Evolutionary conservation across 2,329 filamentous ascomycete genomes (phyloP), one percentile per base, ranked within the genome.

Genomic region (Clonostachys solani): DNA sequence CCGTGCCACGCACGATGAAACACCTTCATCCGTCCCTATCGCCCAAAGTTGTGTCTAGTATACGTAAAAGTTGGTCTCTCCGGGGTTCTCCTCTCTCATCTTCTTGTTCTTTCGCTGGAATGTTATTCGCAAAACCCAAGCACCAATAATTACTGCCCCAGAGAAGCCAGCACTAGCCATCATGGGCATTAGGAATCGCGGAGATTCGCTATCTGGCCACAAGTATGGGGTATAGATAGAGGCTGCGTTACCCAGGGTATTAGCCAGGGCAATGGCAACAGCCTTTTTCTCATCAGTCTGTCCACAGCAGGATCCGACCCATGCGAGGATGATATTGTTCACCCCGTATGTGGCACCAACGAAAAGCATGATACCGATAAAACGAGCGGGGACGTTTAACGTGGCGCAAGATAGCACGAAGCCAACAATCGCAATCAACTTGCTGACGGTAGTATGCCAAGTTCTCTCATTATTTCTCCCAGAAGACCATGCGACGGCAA

Each of bases 231-330:
- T 69, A 60, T 65, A 72, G 23, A 72, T 63, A 47, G 68, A 69
- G 1, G 60, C 63, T 0, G 60, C 62, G 46, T 67, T 68, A 12
- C 62, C 64, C 12, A 68, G 52, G 1, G 64, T 65, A 34, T 68
- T 72, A 16, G 71, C 67, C 29, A 72, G 62, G 15, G 62, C 61
- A 4, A 71, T 52, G 3, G 61, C 57, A 9, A 62, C 60, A 2
- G 69, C 67, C 49, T 70, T 71, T 56, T 71, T 71, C 53, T 72
- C 68, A 9, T 61, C 64, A 0, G 66, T 71, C 46, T 71, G 68
- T 1, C 64, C 65, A 29, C 67, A 64, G 1, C 64, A 68, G 4
- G 58, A 57, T 1, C 56, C 59, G 0, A 67, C 65, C 68, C 67
- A 72, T 8, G 66, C 66, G 6, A 70, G 56, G 16, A 68, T 66